Percentiles rank a stretch among this genome's conserved stretches.
Evolutionary conservation across 345 rosid genomes (phyloP).

Genomic region (Noccaea bulbosa): DNA sequence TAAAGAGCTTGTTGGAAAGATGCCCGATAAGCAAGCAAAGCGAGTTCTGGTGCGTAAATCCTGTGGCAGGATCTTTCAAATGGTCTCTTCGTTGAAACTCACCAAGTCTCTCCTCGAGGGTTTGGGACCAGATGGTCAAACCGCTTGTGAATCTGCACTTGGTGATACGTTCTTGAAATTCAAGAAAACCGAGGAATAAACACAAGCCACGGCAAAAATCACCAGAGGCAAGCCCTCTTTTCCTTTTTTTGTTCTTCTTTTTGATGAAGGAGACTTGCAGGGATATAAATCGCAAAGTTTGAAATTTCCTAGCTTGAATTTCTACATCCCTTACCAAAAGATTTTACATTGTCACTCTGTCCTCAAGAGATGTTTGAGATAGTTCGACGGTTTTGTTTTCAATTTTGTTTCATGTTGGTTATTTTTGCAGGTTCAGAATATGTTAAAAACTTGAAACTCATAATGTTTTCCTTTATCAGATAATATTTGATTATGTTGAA

Average conservation of each 20-base stretch:
- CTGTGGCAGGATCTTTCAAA: constrained; percentile 66
- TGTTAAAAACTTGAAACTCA: constrained; percentile 5
- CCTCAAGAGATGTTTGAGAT: constrained; percentile 23
- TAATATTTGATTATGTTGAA: background rate
- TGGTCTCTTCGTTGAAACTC: constrained; percentile 53
- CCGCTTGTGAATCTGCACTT: constrained; percentile 70
- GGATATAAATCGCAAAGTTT: constrained; percentile 18
- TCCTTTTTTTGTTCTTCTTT: constrained; percentile 9
- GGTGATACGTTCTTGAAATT: constrained; percentile 61
- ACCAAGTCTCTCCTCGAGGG: constrained; percentile 63
- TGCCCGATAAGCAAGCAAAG: constrained; percentile 75
- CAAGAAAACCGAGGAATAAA: constrained; percentile 48
- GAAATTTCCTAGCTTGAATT: constrained; percentile 5
- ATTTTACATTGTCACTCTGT: constrained; percentile 20
- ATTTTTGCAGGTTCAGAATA: constrained; percentile 3
- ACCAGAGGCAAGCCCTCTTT: constrained; percentile 10
- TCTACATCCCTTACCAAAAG: constrained; percentile 1
- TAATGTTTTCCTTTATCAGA: background rate
- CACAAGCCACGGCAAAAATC: constrained; percentile 15
- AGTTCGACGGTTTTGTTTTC: constrained; percentile 24
- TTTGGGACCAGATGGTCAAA: constrained; percentile 54
- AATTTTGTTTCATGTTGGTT: background rate
- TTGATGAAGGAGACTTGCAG: constrained; percentile 26
- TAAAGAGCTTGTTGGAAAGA: constrained; percentile 58
- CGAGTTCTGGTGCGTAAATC: constrained; percentile 72